phyloP scores from a whole-genome alignment of 2,329 filamentous ascomycete species.

The Sphaceloma murrayae region DNA sequence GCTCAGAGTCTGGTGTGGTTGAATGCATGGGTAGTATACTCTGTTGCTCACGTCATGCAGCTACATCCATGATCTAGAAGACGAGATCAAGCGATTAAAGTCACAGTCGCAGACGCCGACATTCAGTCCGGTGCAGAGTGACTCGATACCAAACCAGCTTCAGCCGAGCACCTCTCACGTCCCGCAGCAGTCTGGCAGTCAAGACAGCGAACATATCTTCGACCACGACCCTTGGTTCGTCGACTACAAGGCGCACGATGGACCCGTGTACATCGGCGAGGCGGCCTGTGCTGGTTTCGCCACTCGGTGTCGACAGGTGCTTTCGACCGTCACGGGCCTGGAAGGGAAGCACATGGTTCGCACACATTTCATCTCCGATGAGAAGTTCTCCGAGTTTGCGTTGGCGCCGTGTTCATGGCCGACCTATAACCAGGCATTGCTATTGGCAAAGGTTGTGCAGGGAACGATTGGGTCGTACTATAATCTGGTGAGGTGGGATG shows the following conservation, averaged over 20 bases:
- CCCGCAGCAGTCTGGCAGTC: conserved; percentile 19
- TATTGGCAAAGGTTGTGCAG: conserved; percentile 35
- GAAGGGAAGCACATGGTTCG: conserved; percentile 27
- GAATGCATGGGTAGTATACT: not conserved
- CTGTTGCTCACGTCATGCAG: conserved; percentile 14
- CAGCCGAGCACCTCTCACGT: not conserved
- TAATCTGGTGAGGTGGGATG: conserved; percentile 35
- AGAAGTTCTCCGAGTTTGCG: conserved; percentile 29
- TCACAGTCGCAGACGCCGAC: not conserved
- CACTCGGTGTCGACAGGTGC: conserved; percentile 30
- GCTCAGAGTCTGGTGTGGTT: too few relatives aligned
- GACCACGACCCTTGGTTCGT: conserved; percentile 32
- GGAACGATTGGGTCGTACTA: conserved; percentile 35
- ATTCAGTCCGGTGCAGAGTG: conserved; percentile 4
- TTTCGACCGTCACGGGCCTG: conserved; percentile 20
- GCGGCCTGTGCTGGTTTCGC: conserved; percentile 33
- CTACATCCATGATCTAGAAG: conserved; percentile 26
- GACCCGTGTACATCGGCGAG: conserved; percentile 32
- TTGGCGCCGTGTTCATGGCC: conserved; percentile 33
- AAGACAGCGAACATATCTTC: conserved; percentile 28
- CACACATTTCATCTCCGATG: conserved; percentile 28
- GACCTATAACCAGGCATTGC: conserved; percentile 30
- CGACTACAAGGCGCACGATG: conserved; percentile 23
- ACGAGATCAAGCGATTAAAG: conserved; percentile 27
- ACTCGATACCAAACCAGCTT: conserved; percentile 3